Base-by-base conservation (phyloP, 441 rosid genomes). In the Raphanus hybrid region DNA sequence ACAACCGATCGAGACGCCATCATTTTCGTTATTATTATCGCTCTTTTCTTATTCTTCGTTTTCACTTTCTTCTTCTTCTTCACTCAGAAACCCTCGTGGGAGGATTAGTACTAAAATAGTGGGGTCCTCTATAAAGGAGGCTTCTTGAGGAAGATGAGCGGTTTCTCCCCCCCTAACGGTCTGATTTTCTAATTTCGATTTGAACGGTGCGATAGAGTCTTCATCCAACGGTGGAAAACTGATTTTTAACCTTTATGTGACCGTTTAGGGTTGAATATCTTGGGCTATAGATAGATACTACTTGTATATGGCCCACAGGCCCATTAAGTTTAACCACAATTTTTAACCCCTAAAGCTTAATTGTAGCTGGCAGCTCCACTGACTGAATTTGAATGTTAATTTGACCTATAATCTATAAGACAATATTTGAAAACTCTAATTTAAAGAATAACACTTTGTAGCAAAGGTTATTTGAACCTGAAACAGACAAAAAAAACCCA, bases 81-180 rank as follows among this genome's bases (percentile, higher is more conserved):
- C 8, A 15, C 29, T 27, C 58, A 50, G 26, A 35, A 59, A 4
- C 54, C 27, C 57, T 41, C 23, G 32, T 10, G 12, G 2, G 8
- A 5, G 6, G 58, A 54, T 54, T 54, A 54, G 29, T 23, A 59
- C 3, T n/a, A 7, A 15, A 14, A 20, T 35, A 23, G 60, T n/a
- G 79, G 34, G 35, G 41, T 15, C 23, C 23, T 35, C 59, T 72
- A 11, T 60, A 72, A 50, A 71, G 50, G 81, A 72, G 77, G 73
- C 81, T 72, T 78, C 81, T 72, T 72, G 58, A 48, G 9, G 81
- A 78, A 66, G 81, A 71, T 64, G 34, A 58, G 35, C 57, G 11
- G 16, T 70, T 76, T 69, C 62, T n/a, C 48, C 6, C 63, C 43
- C 43, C 5, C 8, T 29, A 70, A 76, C 80, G 80, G 75, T 70